Percentiles rank a stretch among this genome's conserved stretches.
Conservation (phyloP, 164 flowering plant genomes). For the grape (Vitis vinifera) region ASM3070453v1 NC_081822.1:22770001-22770500, state of each 20-base stretch:
- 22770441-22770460: no score
- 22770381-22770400: no score
- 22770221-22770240: constrained; percentile 43
- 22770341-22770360: no score
- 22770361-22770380: no score
- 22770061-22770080: neutral
- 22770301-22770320: neutral
- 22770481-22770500: no score
- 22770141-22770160: no score
- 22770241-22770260: neutral
- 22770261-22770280: neutral
- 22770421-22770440: no score
- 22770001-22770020: neutral
- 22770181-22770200: constrained; percentile 63
- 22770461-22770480: no score
- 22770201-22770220: constrained; percentile 52
- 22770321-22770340: no score
- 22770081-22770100: neutral
- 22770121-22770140: neutral
- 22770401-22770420: no score
- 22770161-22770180: constrained; percentile 9
- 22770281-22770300: neutral
- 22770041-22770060: neutral
- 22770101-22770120: neutral
- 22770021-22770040: neutral